phyloP scores from a whole-genome alignment of 2,329 filamentous ascomycete genomes.

The Emmonsia crescens region DNA sequence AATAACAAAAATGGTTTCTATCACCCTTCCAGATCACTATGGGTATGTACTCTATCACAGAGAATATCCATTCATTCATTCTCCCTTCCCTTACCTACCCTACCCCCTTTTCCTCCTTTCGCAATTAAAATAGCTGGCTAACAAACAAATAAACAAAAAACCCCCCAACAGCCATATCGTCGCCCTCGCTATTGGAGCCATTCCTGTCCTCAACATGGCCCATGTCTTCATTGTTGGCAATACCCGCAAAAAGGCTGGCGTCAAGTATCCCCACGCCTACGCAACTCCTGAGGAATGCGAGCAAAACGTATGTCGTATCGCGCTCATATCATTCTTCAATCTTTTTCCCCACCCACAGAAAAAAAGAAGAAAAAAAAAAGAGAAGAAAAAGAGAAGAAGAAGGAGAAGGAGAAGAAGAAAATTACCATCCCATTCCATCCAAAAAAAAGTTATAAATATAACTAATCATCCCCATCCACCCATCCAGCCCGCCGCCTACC shows the following conservation, averaged over 20 bases:
- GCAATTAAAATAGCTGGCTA: background rate
- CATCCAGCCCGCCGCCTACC: slow-evolving; percentile 31
- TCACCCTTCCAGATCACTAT: slow-evolving; percentile 39
- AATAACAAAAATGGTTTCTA: slow-evolving; percentile 26
- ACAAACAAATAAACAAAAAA: background rate
- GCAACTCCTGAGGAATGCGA: slow-evolving; percentile 46
- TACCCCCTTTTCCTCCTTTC: no score
- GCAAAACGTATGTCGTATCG: slow-evolving; percentile 27
- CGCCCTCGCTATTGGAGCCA: slow-evolving; percentile 42
- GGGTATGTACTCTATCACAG: slow-evolving; percentile 26
- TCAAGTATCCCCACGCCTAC: slow-evolving; percentile 50
- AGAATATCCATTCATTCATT: background rate
- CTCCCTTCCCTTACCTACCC: no score
- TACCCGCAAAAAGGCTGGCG: slow-evolving; percentile 42
- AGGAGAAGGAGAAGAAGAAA: background rate
- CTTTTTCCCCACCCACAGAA: background rate
- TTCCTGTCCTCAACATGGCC: slow-evolving; percentile 42
- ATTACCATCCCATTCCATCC: no score
- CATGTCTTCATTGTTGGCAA: slow-evolving; percentile 38
- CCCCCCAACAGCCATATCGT: slow-evolving; percentile 42
- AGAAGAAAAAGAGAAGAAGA: background rate
- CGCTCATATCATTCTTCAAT: slow-evolving; percentile 11
- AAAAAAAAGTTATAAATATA: no score
- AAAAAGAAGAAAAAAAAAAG: background rate
- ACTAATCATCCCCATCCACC: background rate